Percentiles rank a stretch among this genome's conserved stretches.
Conservation (phyloP, 305 asterid genomes). For the Fraxinus baroniana region DNA sequence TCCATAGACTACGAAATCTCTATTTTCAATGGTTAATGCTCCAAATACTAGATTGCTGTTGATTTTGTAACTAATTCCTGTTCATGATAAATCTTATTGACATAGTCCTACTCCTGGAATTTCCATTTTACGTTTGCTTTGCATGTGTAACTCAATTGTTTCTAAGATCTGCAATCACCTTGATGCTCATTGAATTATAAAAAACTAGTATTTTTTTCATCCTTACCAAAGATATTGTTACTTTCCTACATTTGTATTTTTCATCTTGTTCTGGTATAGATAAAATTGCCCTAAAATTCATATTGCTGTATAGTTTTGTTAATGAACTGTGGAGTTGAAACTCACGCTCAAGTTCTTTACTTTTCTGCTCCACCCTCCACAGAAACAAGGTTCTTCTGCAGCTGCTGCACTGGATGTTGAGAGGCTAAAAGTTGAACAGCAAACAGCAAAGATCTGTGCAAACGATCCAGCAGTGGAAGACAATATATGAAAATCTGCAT, state of each 20-base stretch:
- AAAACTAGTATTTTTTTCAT: not conserved
- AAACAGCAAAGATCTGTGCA: constrained; percentile 48
- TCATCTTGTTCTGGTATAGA: not conserved
- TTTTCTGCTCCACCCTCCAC: constrained; percentile 13
- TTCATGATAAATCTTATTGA: not conserved
- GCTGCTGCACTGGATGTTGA: constrained; percentile 71
- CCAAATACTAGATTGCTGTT: not conserved
- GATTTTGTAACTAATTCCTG: not conserved
- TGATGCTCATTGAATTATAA: not conserved
- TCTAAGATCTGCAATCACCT: not conserved
- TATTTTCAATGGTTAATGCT: not conserved
- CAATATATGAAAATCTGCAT: constrained; percentile 52
- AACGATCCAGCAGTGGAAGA: constrained; percentile 63
- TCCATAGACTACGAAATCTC: not conserved
- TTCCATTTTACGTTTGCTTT: not conserved
- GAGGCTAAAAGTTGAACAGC: constrained; percentile 54
- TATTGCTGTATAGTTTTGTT: not conserved
- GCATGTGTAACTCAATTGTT: not conserved
- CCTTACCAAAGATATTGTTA: not conserved
- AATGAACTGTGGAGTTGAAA: not conserved
- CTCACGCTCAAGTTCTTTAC: constrained; percentile 6
- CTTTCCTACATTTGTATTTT: not conserved
- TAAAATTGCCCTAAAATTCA: not conserved
- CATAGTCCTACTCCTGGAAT: not conserved
- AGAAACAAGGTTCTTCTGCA: constrained; percentile 77